Conservation (phyloP, 805 yeast genomes). For the Tanozyma kutaoensis region DNA sequence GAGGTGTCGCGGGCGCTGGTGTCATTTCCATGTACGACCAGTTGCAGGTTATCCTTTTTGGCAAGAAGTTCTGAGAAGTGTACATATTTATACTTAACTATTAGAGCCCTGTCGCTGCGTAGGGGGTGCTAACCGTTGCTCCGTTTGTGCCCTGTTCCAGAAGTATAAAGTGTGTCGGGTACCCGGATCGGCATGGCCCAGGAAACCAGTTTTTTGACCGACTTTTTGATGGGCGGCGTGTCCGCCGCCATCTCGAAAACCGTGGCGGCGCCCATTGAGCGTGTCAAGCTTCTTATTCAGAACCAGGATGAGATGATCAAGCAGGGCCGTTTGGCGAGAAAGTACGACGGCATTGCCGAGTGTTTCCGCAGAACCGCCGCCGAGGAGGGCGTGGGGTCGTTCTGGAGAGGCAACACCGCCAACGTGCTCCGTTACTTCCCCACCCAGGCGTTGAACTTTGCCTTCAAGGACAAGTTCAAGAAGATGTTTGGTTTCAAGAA, state of each 20-base stretch:
- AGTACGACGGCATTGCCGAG: slow-evolving; percentile 83
- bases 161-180: too few species aligned
- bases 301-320: slow-evolving; percentile 97
- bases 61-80: slow-evolving; percentile 68
- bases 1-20: slow-evolving; percentile 99
- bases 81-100: too few species aligned
- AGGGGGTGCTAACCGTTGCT: too few species aligned
- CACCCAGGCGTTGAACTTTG: slow-evolving; percentile 96
- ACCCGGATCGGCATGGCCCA: too few species aligned
- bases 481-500: slow-evolving; percentile 94
- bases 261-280: slow-evolving; percentile 95
- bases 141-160: too few species aligned
- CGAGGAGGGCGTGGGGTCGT: slow-evolving; percentile 82
- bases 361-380: slow-evolving; percentile 92
- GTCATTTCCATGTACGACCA: slow-evolving; percentile 97
- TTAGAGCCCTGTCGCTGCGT: too few species aligned
- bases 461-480: slow-evolving; percentile 97
- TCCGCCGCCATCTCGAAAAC: slow-evolving; percentile 98
- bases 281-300: slow-evolving; percentile 93
- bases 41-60: slow-evolving; percentile 87
- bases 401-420: slow-evolving; percentile 99
- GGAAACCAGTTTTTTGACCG: slow-evolving; percentile 23
- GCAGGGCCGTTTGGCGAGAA: slow-evolving; percentile 85
- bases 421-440: slow-evolving; percentile 99
- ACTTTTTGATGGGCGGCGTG: slow-evolving; percentile 94